Percentiles rank a stretch among this genome's conserved stretches.
These are phyloP conservation scores for Favolaschia claudopus DNA, from an alignment of 768 basidiomycete genomes.

Conservation along the genomic window DNA sequence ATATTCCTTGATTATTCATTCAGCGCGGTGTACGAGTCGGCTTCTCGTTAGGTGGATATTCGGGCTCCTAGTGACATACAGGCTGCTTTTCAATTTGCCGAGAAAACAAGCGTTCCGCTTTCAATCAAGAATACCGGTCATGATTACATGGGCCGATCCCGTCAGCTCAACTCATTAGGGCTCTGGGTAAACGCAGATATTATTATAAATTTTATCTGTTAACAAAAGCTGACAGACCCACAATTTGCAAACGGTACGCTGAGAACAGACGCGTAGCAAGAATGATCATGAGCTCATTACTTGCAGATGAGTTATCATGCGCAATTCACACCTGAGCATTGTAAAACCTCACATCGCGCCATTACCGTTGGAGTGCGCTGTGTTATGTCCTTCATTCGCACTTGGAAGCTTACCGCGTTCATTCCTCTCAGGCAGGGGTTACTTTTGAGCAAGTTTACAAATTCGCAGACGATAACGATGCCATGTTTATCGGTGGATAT, in stretches of 20 bases:
- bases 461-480: conserved; percentile 27
- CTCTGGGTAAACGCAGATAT: conserved; percentile 29
- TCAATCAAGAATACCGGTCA: conserved; percentile 40
- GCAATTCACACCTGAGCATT: conserved; percentile 3
- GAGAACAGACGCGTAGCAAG: not conserved
- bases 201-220: not conserved
- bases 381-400: not conserved
- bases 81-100: conserved; percentile 31
- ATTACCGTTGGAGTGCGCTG: conserved; percentile 17
- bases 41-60: conserved; percentile 39
- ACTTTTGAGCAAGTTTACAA: conserved; percentile 20
- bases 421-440: conserved; percentile 13
- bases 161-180: conserved; percentile 25
- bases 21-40: too few relatives aligned
- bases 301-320: conserved; percentile 1
- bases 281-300: not conserved
- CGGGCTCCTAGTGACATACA: conserved; percentile 26
- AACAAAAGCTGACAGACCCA: conserved; percentile 10
- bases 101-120: conserved; percentile 24
- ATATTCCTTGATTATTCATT: not conserved
- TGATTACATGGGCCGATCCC: conserved; percentile 36
- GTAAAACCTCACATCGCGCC: not conserved
- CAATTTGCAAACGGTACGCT: conserved; percentile 15
- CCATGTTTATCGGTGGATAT: conserved; percentile 26
- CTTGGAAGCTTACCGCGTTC: not conserved